A percentile compares a stretch with the other conserved stretches of the same genome.
These are phyloP conservation scores for Tulasnella sp. DNA, from an alignment of 768 basidiomycete species.

Conservation along the genomic window DNA sequence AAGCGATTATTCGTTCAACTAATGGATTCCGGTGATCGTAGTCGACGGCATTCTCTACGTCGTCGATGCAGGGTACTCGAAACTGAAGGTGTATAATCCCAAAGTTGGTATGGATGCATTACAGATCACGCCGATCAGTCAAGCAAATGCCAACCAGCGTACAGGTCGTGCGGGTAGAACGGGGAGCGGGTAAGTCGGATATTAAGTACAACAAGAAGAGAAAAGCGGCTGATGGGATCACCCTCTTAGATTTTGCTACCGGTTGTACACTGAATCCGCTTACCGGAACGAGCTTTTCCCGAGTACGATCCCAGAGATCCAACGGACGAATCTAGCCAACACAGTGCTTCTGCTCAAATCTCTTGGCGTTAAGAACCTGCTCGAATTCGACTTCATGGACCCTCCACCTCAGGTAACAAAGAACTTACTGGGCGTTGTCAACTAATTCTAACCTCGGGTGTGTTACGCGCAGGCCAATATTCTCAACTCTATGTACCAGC, in stretches of 20 bases:
- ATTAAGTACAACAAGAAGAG: background rate
- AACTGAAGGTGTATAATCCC: slow-evolving; percentile 97
- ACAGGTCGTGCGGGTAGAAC: slow-evolving; percentile 95
- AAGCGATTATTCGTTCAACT: background rate
- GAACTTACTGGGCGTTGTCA: background rate
- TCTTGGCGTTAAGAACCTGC: slow-evolving; percentile 88
- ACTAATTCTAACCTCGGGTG: background rate
- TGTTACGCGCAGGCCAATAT: slow-evolving; percentile 85
- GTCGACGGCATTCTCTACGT: slow-evolving; percentile 98
- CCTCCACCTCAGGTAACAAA: slow-evolving; percentile 86
- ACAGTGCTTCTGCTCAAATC: slow-evolving; percentile 92
- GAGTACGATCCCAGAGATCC: slow-evolving; percentile 96
- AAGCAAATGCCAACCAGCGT: slow-evolving; percentile 94
- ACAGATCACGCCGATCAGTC: slow-evolving; percentile 98
- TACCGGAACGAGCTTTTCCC: slow-evolving; percentile 91
- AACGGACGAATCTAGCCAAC: slow-evolving; percentile 94
- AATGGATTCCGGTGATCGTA: slow-evolving; percentile 23
- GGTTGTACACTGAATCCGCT: slow-evolving; percentile 94
- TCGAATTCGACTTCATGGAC: slow-evolving; percentile 99
- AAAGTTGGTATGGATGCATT: slow-evolving; percentile 99
- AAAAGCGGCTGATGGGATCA: background rate
- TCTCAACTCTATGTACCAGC: slow-evolving; percentile 97
- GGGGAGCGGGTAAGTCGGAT: slow-evolving; percentile 66
- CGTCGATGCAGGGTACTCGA: slow-evolving; percentile 93
- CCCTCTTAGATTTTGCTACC: slow-evolving; percentile 71